Percentiles rank a stretch among this genome's conserved stretches.
phyloP scores from a whole-genome alignment of 73 alveolate genomes.

The Paramecium primaurelia region DNA sequence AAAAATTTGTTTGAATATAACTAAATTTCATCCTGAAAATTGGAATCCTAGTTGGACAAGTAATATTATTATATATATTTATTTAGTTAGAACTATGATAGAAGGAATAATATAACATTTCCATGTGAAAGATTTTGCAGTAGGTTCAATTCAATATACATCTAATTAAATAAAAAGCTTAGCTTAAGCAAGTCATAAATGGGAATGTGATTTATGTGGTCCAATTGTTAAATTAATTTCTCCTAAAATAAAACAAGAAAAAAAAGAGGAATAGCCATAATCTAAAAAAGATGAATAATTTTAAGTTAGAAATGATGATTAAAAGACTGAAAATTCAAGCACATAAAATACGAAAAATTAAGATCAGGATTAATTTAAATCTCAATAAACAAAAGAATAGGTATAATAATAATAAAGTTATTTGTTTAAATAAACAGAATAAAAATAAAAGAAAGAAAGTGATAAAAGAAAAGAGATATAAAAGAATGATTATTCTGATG shows the following conservation, averaged over 20 bases:
- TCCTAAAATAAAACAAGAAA: not conserved
- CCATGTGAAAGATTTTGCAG: conserved; percentile 83
- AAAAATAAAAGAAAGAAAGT: not conserved
- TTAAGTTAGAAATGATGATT: not conserved
- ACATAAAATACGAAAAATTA: not conserved
- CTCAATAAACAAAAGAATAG: not conserved
- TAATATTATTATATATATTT: not conserved
- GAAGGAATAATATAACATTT: conserved; percentile 83
- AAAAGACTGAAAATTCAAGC: not conserved
- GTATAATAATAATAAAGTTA: not conserved
- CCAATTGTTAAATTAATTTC: conserved; percentile 8
- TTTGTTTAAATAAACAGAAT: not conserved
- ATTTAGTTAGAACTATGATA: conserved; percentile 75
- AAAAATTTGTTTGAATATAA: conserved; percentile 88
- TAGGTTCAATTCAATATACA: conserved; percentile 82
- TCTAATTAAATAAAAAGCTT: conserved; percentile 73
- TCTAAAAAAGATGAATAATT: not conserved
- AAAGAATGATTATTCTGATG: not conserved
- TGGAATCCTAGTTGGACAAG: conserved; percentile 98
- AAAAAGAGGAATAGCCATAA: not conserved
- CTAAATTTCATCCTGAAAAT: conserved; percentile 91
- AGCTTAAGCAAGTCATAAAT: conserved; percentile 75
- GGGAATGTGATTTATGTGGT: conserved; percentile 88
- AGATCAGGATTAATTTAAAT: not conserved
- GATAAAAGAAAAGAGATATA: not conserved